Base-by-base conservation (phyloP, 1,139 yeast species). In the Saccharomycopsis phalli region DNA sequence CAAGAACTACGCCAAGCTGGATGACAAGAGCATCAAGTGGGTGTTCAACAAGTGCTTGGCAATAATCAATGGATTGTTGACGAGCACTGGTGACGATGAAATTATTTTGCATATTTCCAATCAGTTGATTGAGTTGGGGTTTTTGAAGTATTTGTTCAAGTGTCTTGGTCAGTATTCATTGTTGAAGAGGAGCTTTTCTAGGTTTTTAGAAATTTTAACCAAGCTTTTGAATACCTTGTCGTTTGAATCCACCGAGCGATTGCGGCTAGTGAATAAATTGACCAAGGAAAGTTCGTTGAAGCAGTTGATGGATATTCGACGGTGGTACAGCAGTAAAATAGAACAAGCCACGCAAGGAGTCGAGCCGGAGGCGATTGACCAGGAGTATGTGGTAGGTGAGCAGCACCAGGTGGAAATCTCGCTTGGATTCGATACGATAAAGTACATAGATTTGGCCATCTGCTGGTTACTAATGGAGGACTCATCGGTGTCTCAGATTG, bases 111-210 rank as follows among this genome's bases (percentile, higher is more conserved):
- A 10, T 33, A 16, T 19, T 16, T n/a, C 25, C 22, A 18, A 13
- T 10, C 8, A n/a, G 31, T 34, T 42, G 20, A 28, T 42, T 18
- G 25, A 36, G 7, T 17, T 20, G 2, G 46, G 43, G 4, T 19
- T 40, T 17, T 36, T 42, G 32, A 42, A 42, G 30, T 40, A 42
- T 14, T 21, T 42, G 23, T 39, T 40, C 28, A 40, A 36, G 17
- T 36, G 40, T 13, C 31, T 39, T 11, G 21, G 19, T 6, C 5
- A 30, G 13, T 4, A 6, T 10, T 11, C 14, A n/a, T n/a, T 26
- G 8, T 22, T 22, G 8, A n/a, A n/a, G n/a, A n/a, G n/a, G n/a
- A n/a, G n/a, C n/a, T n/a, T n/a, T n/a, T n/a, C n/a, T n/a, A n/a
- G n/a, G n/a, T n/a, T n/a, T n/a, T n/a, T n/a, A n/a, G 25, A 22